A percentile compares a stretch with the other conserved stretches of the same genome.
phyloP scores from a whole-genome alignment of 805 yeast genomes.

The Kodamaea jinghongensis region DNA sequence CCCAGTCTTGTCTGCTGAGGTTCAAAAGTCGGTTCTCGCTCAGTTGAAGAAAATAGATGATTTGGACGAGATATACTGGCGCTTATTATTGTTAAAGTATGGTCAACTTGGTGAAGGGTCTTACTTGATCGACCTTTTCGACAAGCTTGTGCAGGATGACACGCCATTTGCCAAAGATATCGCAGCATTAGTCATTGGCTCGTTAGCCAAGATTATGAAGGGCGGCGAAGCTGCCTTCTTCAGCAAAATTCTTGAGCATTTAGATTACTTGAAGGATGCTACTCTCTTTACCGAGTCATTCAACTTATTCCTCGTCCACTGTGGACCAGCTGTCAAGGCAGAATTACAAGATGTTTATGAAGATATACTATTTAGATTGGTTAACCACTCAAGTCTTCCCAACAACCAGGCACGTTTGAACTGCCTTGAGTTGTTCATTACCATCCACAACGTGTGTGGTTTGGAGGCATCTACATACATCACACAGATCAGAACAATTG shows the following conservation, averaged over 20 bases:
- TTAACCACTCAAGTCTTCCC: constrained; percentile 44
- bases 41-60: constrained; percentile 10
- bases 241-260: constrained; percentile 11
- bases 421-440: constrained; percentile 48
- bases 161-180: constrained; percentile 39
- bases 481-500: constrained; percentile 57
- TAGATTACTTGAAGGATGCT: constrained; percentile 32
- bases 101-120: constrained; percentile 20
- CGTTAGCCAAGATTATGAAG: constrained; percentile 25
- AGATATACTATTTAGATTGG: constrained; percentile 14
- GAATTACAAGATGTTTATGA: constrained; percentile 2
- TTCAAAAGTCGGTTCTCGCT: constrained; percentile 17
- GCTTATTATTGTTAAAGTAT: constrained; percentile 41
- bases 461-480: constrained; percentile 38
- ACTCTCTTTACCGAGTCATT: constrained; percentile 37
- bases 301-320: constrained; percentile 18
- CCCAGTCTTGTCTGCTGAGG: constrained; percentile 30
- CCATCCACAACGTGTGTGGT: constrained; percentile 20
- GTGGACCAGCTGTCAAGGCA: neutral
- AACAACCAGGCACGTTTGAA: constrained; percentile 48
- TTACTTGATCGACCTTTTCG: constrained; percentile 17
- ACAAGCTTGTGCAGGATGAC: constrained; percentile 9
- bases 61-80: constrained; percentile 51
- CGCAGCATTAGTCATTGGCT: constrained; percentile 37
- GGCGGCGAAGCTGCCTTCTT: constrained; percentile 14